Evolutionary conservation across 345 rosid species (phyloP).

Genomic region (Kandelia obovata): DNA sequence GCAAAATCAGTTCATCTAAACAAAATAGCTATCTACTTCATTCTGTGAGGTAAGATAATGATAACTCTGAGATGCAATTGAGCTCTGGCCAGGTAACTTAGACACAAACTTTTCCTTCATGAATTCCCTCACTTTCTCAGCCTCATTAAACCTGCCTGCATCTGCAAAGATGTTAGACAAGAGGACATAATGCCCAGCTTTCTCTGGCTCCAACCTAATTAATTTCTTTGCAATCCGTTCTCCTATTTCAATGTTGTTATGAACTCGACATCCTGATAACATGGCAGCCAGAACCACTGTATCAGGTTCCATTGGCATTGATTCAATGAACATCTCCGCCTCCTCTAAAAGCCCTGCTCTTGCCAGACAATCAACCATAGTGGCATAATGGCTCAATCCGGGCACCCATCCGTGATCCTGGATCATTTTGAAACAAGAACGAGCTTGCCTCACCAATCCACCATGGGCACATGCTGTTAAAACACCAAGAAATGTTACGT

Average conservation of each 20-base stretch:
- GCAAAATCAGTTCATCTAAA: too few species aligned
- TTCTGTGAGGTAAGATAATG: not conserved
- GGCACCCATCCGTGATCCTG: slow-evolving; percentile 33
- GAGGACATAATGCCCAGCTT: slow-evolving; percentile 50
- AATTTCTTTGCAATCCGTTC: slow-evolving; percentile 57
- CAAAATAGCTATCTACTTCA: too few species aligned
- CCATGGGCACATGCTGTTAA: slow-evolving; percentile 65
- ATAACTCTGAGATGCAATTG: slow-evolving; percentile 28
- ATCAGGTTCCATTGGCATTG: slow-evolving; percentile 59
- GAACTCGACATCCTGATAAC: slow-evolving; percentile 49
- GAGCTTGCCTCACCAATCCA: slow-evolving; percentile 50
- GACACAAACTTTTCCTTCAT: slow-evolving; percentile 45
- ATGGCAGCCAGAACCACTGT: slow-evolving; percentile 53
- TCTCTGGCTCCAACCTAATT: slow-evolving; percentile 41
- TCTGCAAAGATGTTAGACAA: slow-evolving; percentile 50
- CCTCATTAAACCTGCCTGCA: slow-evolving; percentile 44
- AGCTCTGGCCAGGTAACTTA: slow-evolving; percentile 51
- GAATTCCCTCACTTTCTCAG: slow-evolving; percentile 45
- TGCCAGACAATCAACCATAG: slow-evolving; percentile 54
- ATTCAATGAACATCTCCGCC: slow-evolving; percentile 51
- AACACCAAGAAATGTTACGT: slow-evolving; percentile 62
- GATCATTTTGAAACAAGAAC: slow-evolving; percentile 40
- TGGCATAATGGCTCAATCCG: slow-evolving; percentile 51
- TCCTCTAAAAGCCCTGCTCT: slow-evolving; percentile 55
- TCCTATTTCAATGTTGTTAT: slow-evolving; percentile 54